A percentile compares a stretch with the other conserved stretches of the same genome.
Evolutionary conservation across 371 early-diverging fungal genomes (phyloP).

Genomic region (Polyrhizophydium stewartii): DNA sequence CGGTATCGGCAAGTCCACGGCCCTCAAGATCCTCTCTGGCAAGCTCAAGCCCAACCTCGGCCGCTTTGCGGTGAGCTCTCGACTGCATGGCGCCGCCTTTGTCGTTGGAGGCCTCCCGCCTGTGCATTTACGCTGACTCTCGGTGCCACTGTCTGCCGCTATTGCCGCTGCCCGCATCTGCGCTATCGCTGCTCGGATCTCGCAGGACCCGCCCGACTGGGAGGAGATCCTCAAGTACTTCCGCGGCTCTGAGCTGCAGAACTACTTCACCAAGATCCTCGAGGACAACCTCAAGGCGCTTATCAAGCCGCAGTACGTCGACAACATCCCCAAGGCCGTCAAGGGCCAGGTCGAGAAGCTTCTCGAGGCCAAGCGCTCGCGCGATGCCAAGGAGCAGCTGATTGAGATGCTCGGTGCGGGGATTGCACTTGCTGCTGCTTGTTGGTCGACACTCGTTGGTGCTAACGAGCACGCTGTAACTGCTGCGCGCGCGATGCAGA

Average conservation of each 20-base stretch:
- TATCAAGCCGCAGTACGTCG: conserved; percentile 99
- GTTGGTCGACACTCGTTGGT: neutral
- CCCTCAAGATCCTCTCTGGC: conserved; percentile 96
- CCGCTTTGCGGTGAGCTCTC: conserved; percentile 53
- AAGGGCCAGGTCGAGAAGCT: conserved; percentile 79
- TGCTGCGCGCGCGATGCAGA: no score
- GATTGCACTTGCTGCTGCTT: neutral
- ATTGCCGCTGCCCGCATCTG: no score
- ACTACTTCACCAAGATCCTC: conserved; percentile 98
- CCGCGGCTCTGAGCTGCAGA: conserved; percentile 98
- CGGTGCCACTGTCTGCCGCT: no score
- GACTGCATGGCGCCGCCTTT: no score
- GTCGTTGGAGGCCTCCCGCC: no score
- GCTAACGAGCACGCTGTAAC: no score
- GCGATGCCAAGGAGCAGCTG: conserved; percentile 69
- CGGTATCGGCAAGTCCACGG: conserved; percentile 98
- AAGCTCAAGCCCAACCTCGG: conserved; percentile 99
- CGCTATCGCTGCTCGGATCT: neutral
- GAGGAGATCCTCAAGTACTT: conserved; percentile 94
- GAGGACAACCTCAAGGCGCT: conserved; percentile 93
- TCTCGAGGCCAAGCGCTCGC: conserved; percentile 70
- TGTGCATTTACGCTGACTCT: no score
- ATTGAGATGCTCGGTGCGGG: conserved; percentile 66
- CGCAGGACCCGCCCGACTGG: conserved; percentile 91
- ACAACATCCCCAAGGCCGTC: conserved; percentile 88